phyloP scores from a whole-genome alignment of 371 early-diverging fungal species.

The Mycotypha africana region DNA sequence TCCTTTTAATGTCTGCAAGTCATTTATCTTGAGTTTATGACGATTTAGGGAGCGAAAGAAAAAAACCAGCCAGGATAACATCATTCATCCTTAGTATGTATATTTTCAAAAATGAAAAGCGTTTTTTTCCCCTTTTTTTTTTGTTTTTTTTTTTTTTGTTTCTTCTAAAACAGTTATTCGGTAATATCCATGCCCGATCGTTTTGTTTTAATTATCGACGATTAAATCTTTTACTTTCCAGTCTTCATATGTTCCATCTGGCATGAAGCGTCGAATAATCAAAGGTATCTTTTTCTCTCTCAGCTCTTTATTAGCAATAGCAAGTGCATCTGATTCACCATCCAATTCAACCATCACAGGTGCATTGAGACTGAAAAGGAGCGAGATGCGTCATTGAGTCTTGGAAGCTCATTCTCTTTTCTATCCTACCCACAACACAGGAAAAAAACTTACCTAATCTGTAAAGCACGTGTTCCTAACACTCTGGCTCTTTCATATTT shows the following conservation, averaged over 20 bases:
- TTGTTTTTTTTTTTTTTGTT: too few relatives aligned
- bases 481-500: slow-evolving; percentile 98
- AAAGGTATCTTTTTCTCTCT: slow-evolving; percentile 92
- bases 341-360: slow-evolving; percentile 95
- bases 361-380: slow-evolving; percentile 83
- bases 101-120: neutral
- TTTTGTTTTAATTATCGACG: slow-evolving; percentile 17
- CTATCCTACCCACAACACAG: neutral
- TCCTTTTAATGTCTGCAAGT: too few relatives aligned
- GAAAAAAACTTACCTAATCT: slow-evolving; percentile 50
- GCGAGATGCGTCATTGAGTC: too few relatives aligned
- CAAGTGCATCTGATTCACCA: slow-evolving; percentile 92
- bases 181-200: neutral
- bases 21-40: too few relatives aligned
- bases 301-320: slow-evolving; percentile 95
- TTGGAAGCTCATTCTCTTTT: neutral
- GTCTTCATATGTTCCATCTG: slow-evolving; percentile 95
- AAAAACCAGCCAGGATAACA: too few relatives aligned
- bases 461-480: slow-evolving; percentile 84
- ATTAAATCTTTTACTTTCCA: slow-evolving; percentile 94
- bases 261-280: slow-evolving; percentile 89
- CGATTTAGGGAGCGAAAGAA: too few relatives aligned
- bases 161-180: too few relatives aligned
- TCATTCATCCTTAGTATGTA: too few relatives aligned
- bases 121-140: too few relatives aligned